A percentile compares a stretch with the other conserved stretches of the same genome.
phyloP scores from a whole-genome alignment of 2,329 filamentous ascomycete genomes.

The Dichotomopilus funicola region DNA sequence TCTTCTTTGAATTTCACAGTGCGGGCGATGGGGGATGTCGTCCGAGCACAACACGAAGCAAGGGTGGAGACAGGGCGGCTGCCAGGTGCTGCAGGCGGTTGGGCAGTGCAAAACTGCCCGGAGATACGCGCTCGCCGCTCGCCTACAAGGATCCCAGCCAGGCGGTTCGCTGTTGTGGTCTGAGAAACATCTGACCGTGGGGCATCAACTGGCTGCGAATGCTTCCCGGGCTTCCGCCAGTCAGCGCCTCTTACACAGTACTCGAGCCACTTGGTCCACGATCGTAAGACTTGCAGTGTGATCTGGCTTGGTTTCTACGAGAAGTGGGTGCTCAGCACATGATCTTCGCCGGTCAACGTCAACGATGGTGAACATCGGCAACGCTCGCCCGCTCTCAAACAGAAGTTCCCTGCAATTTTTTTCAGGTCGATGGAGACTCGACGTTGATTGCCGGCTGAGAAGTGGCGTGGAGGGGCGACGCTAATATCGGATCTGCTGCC shows the following conservation, averaged over 20 bases:
- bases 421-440: neutral
- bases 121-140: no score
- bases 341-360: neutral
- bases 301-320: neutral
- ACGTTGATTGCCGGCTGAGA: neutral
- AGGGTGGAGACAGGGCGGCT: neutral
- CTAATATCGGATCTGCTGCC: neutral
- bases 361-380: neutral
- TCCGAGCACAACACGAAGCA: neutral
- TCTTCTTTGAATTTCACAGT: neutral
- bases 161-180: neutral
- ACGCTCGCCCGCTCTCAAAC: neutral
- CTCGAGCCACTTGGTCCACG: no score
- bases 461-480: neutral
- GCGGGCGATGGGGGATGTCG: neutral
- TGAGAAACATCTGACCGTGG: neutral
- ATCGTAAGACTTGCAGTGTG: no score
- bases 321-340: neutral
- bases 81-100: neutral
- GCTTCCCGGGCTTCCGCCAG: neutral
- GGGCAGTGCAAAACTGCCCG: no score
- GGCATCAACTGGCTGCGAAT: neutral
- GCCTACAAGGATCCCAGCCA: neutral
- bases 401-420: neutral
- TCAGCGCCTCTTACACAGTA: neutral